Conservation (phyloP, 495 filamentous ascomycete species). For the Bacidia gigantensis region DNA sequence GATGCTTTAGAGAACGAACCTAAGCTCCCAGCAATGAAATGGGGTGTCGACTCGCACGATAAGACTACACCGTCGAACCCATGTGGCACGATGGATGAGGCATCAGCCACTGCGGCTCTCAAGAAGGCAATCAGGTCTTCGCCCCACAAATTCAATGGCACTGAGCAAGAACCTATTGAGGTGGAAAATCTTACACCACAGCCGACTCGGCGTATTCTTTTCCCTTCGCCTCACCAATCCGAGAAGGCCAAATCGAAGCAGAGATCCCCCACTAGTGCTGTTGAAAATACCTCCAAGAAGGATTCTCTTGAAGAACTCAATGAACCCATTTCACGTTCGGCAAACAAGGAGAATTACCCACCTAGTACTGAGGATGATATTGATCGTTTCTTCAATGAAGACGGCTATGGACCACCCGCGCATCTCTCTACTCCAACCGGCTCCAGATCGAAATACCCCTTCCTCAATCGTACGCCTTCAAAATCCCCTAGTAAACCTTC, state of each 20-base stretch:
- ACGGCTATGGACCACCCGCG: slow-evolving; percentile 24
- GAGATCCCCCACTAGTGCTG: slow-evolving; percentile 11
- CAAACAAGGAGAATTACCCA: slow-evolving; percentile 37
- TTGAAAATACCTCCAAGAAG: slow-evolving; percentile 23
- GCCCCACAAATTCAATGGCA: slow-evolving; percentile 50
- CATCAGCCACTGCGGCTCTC: slow-evolving; percentile 44
- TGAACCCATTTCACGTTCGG: slow-evolving; percentile 30
- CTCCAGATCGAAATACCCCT: slow-evolving; percentile 30
- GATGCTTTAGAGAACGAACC: slow-evolving; percentile 20
- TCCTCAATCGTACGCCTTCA: slow-evolving; percentile 42
- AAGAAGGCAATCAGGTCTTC: slow-evolving; percentile 56
- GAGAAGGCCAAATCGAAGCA: slow-evolving; percentile 11
- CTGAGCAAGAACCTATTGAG: slow-evolving; percentile 52
- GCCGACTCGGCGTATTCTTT: slow-evolving; percentile 62
- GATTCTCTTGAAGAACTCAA: slow-evolving; percentile 15
- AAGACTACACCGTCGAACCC: slow-evolving; percentile 14
- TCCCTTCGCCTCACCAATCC: slow-evolving; percentile 36
- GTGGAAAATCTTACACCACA: slow-evolving; percentile 46
- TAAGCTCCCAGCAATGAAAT: slow-evolving; percentile 16
- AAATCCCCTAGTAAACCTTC: slow-evolving; percentile 25
- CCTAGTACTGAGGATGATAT: slow-evolving; percentile 34
- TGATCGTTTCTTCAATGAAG: slow-evolving; percentile 45
- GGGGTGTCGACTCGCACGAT: slow-evolving; percentile 22
- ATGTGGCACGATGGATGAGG: slow-evolving; percentile 27
- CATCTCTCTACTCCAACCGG: slow-evolving; percentile 51